Conservation (phyloP, 2,329 filamentous ascomycete genomes). For the Neonectria magnoliae region DNA sequence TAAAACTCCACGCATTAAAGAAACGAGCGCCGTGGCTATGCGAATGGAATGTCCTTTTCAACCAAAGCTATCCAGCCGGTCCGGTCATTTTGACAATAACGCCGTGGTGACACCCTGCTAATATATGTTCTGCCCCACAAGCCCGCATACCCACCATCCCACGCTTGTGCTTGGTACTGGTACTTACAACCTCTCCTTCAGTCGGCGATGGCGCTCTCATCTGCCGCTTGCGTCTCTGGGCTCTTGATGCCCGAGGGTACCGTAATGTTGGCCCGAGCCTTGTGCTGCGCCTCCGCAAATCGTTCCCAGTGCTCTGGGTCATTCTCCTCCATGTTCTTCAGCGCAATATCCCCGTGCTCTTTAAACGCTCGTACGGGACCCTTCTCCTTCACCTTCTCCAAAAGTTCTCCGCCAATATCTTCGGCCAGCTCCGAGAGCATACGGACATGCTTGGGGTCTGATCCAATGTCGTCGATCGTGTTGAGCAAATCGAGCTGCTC, state of each 20-base stretch:
- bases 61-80: conserved; percentile 18
- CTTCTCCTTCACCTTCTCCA: conserved; percentile 64
- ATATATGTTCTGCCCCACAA: conserved; percentile 1
- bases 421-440: conserved; percentile 71
- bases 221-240: conserved; percentile 33
- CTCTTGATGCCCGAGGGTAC: conserved; percentile 43
- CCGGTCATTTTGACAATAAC: conserved; percentile 18
- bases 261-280: conserved; percentile 64
- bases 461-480: conserved; percentile 59
- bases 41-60: conserved; percentile 29
- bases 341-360: conserved; percentile 63
- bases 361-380: conserved; percentile 71
- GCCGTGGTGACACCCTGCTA: conserved; percentile 26
- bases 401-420: conserved; percentile 68
- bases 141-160: neutral
- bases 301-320: conserved; percentile 74
- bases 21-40: conserved; percentile 43
- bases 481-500: conserved; percentile 62
- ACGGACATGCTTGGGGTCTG: conserved; percentile 60
- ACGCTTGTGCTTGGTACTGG: neutral
- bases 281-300: conserved; percentile 70
- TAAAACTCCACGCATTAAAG: conserved; percentile 18
- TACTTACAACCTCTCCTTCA: conserved; percentile 31
- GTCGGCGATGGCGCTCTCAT: conserved; percentile 57
- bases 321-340: conserved; percentile 62